A percentile compares a stretch with the other conserved stretches of the same genome.
phyloP scores from a whole-genome alignment of 331 rosid genomes.

The Acacia pycnantha region DNA sequence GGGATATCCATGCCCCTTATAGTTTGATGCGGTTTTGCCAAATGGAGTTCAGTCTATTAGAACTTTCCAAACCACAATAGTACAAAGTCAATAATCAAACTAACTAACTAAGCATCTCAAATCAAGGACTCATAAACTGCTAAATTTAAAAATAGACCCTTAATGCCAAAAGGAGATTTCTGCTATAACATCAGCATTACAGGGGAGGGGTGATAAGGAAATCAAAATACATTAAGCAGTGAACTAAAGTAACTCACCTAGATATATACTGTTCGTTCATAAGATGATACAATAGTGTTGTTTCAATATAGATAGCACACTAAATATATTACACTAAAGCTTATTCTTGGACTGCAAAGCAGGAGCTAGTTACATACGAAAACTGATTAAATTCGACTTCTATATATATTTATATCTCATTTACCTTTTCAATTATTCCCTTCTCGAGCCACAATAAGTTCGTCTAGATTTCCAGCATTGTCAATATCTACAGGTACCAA shows the following conservation, averaged over 20 bases:
- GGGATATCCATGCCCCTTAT: not conserved
- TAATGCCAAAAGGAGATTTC: not conserved
- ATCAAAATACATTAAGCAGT: not conserved
- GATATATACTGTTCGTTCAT: not conserved
- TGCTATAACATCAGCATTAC: conserved; percentile 7
- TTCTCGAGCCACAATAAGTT: conserved; percentile 81
- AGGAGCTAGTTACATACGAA: conserved; percentile 47
- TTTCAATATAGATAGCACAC: conserved; percentile 31
- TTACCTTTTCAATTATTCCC: conserved; percentile 45
- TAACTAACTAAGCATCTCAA: not conserved
- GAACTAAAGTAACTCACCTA: conserved; percentile 18
- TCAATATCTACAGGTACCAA: conserved; percentile 46
- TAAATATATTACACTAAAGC: conserved; percentile 32
- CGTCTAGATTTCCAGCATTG: conserved; percentile 40
- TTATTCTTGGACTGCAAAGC: conserved; percentile 35
- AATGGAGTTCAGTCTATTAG: not conserved
- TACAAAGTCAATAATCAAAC: not conserved
- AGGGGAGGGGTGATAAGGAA: conserved; percentile 15
- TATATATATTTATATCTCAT: conserved; percentile 16
- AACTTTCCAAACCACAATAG: not conserved
- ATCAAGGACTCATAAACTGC: conserved; percentile 2
- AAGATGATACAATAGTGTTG: conserved; percentile 20
- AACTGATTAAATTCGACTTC: conserved; percentile 28
- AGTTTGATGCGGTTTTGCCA: not conserved
- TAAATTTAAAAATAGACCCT: not conserved